Evolutionary conservation across 495 filamentous ascomycete genomes (phyloP).

Genomic region (Hypoxylon lienhwacheense): DNA sequence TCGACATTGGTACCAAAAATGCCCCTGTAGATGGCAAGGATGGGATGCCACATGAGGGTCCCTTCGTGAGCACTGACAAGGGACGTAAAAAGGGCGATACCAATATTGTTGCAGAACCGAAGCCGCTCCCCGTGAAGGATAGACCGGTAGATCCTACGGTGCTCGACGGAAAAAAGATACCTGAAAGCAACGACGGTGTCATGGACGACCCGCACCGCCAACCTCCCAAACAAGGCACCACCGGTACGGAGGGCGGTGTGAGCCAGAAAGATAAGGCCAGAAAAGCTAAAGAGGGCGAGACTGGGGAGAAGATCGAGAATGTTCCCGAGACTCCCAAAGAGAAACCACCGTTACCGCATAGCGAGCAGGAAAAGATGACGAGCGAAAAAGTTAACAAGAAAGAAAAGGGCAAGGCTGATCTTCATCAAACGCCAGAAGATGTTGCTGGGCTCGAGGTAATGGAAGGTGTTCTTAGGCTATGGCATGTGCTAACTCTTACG

Average conservation of each 20-base stretch:
- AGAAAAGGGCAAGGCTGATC: constrained; percentile 46
- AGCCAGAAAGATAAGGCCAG: constrained; percentile 77
- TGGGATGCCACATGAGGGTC: constrained; percentile 90
- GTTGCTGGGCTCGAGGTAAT: constrained; percentile 70
- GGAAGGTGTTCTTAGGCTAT: not conserved
- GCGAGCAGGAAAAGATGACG: constrained; percentile 64
- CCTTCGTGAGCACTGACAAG: constrained; percentile 75
- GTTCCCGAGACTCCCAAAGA: constrained; percentile 82
- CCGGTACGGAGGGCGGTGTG: constrained; percentile 83
- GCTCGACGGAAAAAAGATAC: constrained; percentile 69
- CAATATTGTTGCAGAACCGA: constrained; percentile 42
- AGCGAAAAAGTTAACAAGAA: constrained; percentile 45
- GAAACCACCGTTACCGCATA: constrained; percentile 76
- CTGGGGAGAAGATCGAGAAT: constrained; percentile 66
- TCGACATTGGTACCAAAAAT: constrained; percentile 71
- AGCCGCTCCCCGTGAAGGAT: constrained; percentile 55
- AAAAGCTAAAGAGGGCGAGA: constrained; percentile 60
- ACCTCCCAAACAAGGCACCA: constrained; percentile 78
- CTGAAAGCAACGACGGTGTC: constrained; percentile 79
- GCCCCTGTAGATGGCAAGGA: constrained; percentile 94
- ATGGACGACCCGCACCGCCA: constrained; percentile 82
- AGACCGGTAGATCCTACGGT: constrained; percentile 50
- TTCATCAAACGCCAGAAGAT: constrained; percentile 44
- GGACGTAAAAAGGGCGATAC: constrained; percentile 40
- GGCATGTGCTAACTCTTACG: constrained; percentile 11